Conservation (phyloP, 108 stramenopile species). For the Pseudonitzschia multistriata region DNA sequence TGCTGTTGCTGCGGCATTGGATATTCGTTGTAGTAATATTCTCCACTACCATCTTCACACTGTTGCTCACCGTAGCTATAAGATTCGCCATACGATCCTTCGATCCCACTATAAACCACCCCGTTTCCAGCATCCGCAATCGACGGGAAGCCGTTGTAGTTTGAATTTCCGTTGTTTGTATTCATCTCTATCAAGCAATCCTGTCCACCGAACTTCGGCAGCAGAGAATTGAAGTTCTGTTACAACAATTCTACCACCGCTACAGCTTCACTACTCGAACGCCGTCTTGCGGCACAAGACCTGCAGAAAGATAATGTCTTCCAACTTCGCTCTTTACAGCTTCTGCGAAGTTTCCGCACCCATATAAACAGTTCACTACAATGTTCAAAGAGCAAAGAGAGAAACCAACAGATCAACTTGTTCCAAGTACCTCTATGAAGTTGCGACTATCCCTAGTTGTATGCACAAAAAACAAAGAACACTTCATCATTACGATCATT, state of each 20-base stretch:
- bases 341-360: not conserved
- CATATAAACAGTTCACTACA: no score
- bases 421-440: no score
- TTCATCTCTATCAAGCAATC: not conserved
- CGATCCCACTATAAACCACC: not conserved
- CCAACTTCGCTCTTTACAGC: not conserved
- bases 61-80: not conserved
- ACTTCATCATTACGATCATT: not conserved
- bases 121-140: not conserved
- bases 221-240: not conserved
- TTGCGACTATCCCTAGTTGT: no score
- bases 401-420: no score
- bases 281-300: not conserved
- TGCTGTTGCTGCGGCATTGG: slow-evolving; percentile 13
- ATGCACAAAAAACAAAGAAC: slow-evolving; percentile 2
- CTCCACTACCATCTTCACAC: not conserved
- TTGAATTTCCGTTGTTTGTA: slow-evolving; percentile 7
- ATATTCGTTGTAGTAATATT: slow-evolving; percentile 6
- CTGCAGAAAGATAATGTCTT: not conserved
- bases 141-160: slow-evolving; percentile 3
- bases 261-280: not conserved
- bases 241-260: not conserved
- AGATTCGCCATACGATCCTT: slow-evolving; percentile 2
- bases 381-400: no score
- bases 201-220: not conserved